Evolutionary conservation across 169 alveolate species (phyloP), one percentile per base, ranked within the genome.

Genomic region (Babesia ovata): DNA sequence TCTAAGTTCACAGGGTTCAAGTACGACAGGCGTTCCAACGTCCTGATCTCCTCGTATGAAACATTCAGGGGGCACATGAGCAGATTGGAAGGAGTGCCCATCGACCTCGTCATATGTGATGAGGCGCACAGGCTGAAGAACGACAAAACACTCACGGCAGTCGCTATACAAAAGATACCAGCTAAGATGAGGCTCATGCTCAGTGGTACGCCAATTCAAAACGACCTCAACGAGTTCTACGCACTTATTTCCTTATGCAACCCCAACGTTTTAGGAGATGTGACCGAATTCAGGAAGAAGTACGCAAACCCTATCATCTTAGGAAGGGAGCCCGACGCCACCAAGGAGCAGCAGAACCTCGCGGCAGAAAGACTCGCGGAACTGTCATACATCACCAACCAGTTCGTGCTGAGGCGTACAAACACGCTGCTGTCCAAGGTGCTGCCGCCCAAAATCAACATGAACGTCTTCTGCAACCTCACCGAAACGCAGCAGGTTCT

Each of bases 41-140:
- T 94, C 45, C 70, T 96, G n/a, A 91, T 96, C 14, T 90, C 98
- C 19, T 91, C 97, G 33, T 96, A 96, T 79, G 99, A 96, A 67
- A 91, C 97, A 33, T 96, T 95, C 86, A 87, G 98, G 50, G 91
- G 85, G 70, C 96, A 95, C 75, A 92, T 83, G 19, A 88, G 86
- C 19, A 75, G 77, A 17, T 82, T 96, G 24, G 94, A 94, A 26
- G 95, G 95, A 42, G 94, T 92, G 16, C 95, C 97, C n/a, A 92
- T 94, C 66, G 99, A 96, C 78, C 87, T 96, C 71, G 78, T 97
- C 42, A 94, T 97, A 44, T 95, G 98, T 74, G 99, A 97, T 77
- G 99, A 97, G 79, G 99, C 98, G 21, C 99, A 97, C 73, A 92
- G 95, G 49, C 88, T 97, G 60, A 97, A 97, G 81, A 97, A 97